Conservation (phyloP, 441 rosid species). For the Syzygium syzygioides region DNA sequence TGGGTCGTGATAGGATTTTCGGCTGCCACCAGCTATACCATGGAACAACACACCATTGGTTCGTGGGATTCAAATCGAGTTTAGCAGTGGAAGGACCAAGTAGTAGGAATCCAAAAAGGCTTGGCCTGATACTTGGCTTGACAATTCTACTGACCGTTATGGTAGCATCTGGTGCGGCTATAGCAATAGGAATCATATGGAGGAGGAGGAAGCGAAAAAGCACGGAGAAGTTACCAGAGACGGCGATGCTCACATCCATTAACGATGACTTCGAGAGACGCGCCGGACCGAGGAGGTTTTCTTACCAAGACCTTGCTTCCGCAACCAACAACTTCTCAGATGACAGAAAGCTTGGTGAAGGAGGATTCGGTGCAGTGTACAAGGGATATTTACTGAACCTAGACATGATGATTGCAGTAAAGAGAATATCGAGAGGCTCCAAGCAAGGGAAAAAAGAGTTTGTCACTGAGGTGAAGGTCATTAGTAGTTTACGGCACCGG, state of each 20-base stretch:
- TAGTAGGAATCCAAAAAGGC: background rate
- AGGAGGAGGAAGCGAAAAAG: background rate
- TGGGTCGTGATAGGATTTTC: conserved; percentile 31
- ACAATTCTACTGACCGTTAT: conserved; percentile 15
- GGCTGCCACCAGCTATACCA: conserved; percentile 10
- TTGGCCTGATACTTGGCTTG: background rate
- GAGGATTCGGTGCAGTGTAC: conserved; percentile 60
- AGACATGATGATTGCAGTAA: conserved; percentile 33
- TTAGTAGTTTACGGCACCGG: conserved; percentile 43
- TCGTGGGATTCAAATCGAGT: background rate
- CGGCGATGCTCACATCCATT: conserved; percentile 21
- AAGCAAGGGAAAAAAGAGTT: conserved; percentile 46
- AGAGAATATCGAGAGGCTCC: conserved; percentile 36
- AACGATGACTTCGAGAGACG: conserved; percentile 49
- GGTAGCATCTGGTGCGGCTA: background rate
- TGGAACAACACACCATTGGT: conserved; percentile 13
- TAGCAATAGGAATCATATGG: background rate
- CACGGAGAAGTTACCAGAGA: background rate
- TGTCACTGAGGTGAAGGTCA: conserved; percentile 41
- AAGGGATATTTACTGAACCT: conserved; percentile 31
- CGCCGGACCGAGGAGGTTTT: conserved; percentile 53
- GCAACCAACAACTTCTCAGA: conserved; percentile 49
- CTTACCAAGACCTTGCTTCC: conserved; percentile 38
- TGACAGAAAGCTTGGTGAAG: conserved; percentile 45
- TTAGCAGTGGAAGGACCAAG: background rate